phyloP scores from a whole-genome alignment of 208 protist species.

The Trypanosoma avium region DNA sequence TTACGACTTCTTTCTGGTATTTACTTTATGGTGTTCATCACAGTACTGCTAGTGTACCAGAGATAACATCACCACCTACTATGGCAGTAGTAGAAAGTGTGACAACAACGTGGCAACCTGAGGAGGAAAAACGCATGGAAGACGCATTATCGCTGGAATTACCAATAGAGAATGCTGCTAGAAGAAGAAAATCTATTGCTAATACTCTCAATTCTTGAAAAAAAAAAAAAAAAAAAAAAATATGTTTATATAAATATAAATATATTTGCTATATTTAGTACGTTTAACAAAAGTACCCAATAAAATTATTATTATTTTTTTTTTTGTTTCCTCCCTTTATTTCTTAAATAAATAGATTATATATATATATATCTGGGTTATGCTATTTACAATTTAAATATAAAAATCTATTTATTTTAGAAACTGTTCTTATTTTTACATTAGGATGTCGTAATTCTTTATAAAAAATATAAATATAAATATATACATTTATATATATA shows the following conservation, averaged over 20 bases:
- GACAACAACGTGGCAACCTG: background rate
- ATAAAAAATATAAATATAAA: too few species aligned
- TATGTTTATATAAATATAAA: too few species aligned
- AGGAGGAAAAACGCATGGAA: conserved; percentile 14
- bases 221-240: conserved; percentile 4
- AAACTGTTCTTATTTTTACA: too few species aligned
- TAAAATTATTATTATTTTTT: background rate
- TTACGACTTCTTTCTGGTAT: conserved; percentile 25
- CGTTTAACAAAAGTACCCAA: background rate
- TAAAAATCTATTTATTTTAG: too few species aligned
- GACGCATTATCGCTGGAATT: conserved; percentile 7
- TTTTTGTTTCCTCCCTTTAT: background rate
- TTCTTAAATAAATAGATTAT: too few species aligned
- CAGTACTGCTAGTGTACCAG: background rate
- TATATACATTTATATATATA: too few species aligned
- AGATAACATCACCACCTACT: background rate
- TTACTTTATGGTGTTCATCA: conserved; percentile 25
- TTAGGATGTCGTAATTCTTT: too few species aligned
- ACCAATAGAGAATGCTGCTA: background rate
- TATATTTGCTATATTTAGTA: background rate
- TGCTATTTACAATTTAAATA: too few species aligned
- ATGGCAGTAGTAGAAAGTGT: background rate
- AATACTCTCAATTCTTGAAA: background rate
- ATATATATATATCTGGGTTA: too few species aligned
- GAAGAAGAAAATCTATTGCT: background rate